Evolutionary conservation across 2,329 filamentous ascomycete genomes (phyloP).

Genomic region (Calonectria naviculata): DNA sequence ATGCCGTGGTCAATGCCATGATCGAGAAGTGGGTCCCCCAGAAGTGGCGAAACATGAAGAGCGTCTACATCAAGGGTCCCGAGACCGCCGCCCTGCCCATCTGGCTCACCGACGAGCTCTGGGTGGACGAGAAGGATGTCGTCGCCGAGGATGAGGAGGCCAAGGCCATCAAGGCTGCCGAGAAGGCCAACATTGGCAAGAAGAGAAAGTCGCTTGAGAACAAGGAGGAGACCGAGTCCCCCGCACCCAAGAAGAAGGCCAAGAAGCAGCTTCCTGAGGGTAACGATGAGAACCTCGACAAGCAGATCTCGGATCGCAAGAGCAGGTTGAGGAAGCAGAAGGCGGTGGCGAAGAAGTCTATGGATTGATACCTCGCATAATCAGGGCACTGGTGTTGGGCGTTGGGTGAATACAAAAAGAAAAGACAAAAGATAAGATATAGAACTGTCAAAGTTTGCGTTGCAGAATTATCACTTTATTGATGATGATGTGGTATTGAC

Average conservation of each 20-base stretch:
- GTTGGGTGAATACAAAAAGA: conserved; percentile 39
- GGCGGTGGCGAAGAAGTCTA: conserved; percentile 63
- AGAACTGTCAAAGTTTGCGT: conserved; percentile 35
- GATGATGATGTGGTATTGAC: conserved; percentile 33
- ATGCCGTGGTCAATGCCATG: conserved; percentile 75
- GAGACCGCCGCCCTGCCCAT: conserved; percentile 91
- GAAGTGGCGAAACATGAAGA: conserved; percentile 87
- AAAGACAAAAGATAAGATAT: conserved; percentile 35
- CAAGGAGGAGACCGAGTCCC: conserved; percentile 54
- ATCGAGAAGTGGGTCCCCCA: conserved; percentile 85
- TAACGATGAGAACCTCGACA: conserved; percentile 65
- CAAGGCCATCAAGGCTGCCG: conserved; percentile 52
- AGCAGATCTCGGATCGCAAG: conserved; percentile 71
- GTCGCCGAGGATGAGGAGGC: conserved; percentile 70
- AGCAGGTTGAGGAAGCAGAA: conserved; percentile 69
- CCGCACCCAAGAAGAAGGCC: conserved; percentile 51
- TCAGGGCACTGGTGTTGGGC: conserved; percentile 48
- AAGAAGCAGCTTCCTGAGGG: conserved; percentile 53
- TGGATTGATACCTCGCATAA: conserved; percentile 52
- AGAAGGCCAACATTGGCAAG: conserved; percentile 73
- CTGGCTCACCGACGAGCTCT: conserved; percentile 93
- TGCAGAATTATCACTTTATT: conserved; percentile 18
- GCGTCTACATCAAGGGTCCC: conserved; percentile 90
- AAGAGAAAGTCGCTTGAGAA: conserved; percentile 65
- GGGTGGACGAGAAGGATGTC: conserved; percentile 81